Evolutionary conservation across 148 eudicot genomes (phyloP).

Genomic region (Nepenthes gracilis): DNA sequence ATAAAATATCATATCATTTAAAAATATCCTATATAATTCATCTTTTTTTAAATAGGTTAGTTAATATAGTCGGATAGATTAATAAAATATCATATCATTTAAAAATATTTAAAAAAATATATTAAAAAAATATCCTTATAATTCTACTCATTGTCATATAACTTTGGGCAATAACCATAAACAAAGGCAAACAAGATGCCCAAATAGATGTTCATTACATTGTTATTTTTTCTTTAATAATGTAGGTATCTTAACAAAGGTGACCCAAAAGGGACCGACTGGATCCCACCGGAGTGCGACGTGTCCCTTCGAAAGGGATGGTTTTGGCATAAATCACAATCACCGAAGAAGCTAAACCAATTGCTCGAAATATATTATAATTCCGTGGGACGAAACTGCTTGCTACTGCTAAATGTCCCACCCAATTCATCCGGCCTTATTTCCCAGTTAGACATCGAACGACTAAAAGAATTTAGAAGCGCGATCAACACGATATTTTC

Average conservation of each 20-base stretch:
- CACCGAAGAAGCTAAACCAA: slow-evolving; percentile 49
- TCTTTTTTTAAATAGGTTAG: too few species aligned
- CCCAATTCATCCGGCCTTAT: slow-evolving; percentile 71
- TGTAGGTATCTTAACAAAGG: slow-evolving; percentile 78
- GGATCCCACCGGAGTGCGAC: slow-evolving; percentile 91
- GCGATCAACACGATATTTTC: slow-evolving; percentile 56
- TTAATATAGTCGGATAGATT: too few species aligned
- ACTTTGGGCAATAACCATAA: too few species aligned
- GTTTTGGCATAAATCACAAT: slow-evolving; percentile 86
- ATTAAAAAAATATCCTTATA: too few species aligned
- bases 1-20: too few species aligned
- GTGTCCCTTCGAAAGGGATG: slow-evolving; percentile 76
- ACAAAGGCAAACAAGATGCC: too few species aligned
- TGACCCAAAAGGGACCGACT: slow-evolving; percentile 71
- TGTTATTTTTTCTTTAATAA: background rate
- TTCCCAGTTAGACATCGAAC: slow-evolving; percentile 41
- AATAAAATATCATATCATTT: too few species aligned
- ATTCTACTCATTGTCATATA: too few species aligned
- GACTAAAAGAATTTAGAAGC: slow-evolving; percentile 38
- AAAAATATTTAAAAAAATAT: too few species aligned
- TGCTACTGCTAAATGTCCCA: slow-evolving; percentile 74
- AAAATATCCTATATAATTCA: too few species aligned
- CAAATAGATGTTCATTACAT: too few species aligned
- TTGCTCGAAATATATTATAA: slow-evolving; percentile 71
- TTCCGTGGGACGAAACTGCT: slow-evolving; percentile 80